phyloP scores from a whole-genome alignment of 768 basidiomycete species.

The Cantharellus anzutake region DNA sequence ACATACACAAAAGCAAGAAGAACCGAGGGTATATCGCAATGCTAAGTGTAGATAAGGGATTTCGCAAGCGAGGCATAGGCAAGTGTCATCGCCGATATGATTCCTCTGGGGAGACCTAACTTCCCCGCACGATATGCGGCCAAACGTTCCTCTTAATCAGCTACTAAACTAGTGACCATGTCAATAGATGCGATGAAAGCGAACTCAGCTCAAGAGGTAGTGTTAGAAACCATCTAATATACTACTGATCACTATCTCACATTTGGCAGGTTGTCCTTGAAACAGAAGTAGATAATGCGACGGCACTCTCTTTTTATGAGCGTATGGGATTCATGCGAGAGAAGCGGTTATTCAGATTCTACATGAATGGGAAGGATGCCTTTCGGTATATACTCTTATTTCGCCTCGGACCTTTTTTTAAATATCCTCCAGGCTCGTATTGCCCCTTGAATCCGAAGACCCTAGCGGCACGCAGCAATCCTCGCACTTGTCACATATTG shows the following conservation, averaged over 20 bases:
- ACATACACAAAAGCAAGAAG: slow-evolving; percentile 50
- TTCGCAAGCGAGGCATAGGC: slow-evolving; percentile 88
- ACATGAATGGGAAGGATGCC: slow-evolving; percentile 93
- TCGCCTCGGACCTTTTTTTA: background rate
- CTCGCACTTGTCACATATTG: no score
- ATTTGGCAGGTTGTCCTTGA: slow-evolving; percentile 67
- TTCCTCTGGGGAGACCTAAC: background rate
- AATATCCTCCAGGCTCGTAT: background rate
- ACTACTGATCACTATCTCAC: background rate
- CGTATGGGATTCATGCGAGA: slow-evolving; percentile 89
- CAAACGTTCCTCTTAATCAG: slow-evolving; percentile 22
- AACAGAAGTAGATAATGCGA: slow-evolving; percentile 84
- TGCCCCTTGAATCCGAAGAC: background rate
- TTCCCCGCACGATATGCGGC: background rate
- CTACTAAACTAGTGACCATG: slow-evolving; percentile 64
- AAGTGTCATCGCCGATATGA: slow-evolving; percentile 17
- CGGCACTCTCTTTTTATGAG: slow-evolving; percentile 78
- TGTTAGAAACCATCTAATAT: slow-evolving; percentile 8
- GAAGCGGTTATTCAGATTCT: slow-evolving; percentile 87
- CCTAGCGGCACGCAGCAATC: no score
- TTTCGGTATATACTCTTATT: slow-evolving; percentile 27
- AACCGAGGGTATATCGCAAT: slow-evolving; percentile 96
- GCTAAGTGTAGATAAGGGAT: slow-evolving; percentile 73
- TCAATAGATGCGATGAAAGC: slow-evolving; percentile 72
- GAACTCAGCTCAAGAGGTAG: slow-evolving; percentile 71